Evolutionary conservation across 2,329 filamentous ascomycete genomes (phyloP), one percentile per base, ranked within the genome.

Genomic region (Fusarium sp.): DNA sequence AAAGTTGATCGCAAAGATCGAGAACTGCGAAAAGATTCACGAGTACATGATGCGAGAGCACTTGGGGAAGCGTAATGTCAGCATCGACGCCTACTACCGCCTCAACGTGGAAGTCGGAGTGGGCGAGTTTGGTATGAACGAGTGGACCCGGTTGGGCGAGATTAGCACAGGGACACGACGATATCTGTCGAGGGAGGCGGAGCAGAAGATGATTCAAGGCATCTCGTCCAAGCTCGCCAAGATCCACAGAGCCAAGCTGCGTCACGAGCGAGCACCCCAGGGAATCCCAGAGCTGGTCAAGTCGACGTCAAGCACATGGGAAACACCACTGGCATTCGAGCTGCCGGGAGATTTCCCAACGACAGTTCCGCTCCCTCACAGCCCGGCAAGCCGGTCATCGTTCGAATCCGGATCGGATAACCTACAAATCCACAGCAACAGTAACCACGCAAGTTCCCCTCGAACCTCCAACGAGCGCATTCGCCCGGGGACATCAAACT

Each of bases 41-140:
- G 91, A 94, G 79, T 90, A 91, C 77, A 97, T 98, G 95, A 84
- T 93, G 67, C 91, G 90, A 67, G 93, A 97, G 57, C 90, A 95
- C 75, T 87, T 98, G 24, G 84, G 89, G 8, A 93, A 92, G 81
- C 91, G 95, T 37, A 91, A 93, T 29, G 94, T 98, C 69, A 95
- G 93, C 77, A 89, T 90, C 61, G 95, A 98, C 67, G 94, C 97
- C 81, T 99, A 99, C 85, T 97, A 95, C 82, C 93, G 96, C 9
- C 87, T 98, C n/a, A 99, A 99, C 74, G 96, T 98, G 45, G 95
- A 98, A 80, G 92, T 98, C 18, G 96, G 96, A 1, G 95, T 98
- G 4, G 95, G 96, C 62, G 96, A 98, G 80, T 98, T 98, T 81
- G 96, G 94, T 61, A 98, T 99, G 95, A 99, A 98, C 80, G 96